Conservation (phyloP, 192 early-diverging fungal species). For the Funneliformis geosporum region DNA sequence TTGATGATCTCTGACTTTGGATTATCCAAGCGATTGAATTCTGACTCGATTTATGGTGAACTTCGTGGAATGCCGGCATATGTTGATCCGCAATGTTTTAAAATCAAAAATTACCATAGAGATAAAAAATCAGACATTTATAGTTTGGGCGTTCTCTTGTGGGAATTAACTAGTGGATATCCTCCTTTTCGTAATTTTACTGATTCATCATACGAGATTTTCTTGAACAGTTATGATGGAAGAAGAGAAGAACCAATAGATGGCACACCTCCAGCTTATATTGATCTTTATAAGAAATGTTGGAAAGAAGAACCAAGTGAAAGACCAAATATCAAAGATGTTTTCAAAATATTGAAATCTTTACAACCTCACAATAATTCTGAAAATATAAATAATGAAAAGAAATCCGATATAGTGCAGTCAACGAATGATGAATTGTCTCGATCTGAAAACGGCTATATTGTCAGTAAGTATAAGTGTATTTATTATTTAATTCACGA, state of each 20-base stretch:
- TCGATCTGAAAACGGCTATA: no score
- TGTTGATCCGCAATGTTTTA: neutral
- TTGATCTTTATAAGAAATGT: slow-evolving; percentile 42
- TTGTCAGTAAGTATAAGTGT: no score
- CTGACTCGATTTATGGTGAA: neutral
- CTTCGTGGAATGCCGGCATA: neutral
- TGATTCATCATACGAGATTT: neutral
- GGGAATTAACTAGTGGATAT: slow-evolving; percentile 44
- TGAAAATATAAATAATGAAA: neutral
- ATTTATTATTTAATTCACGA: no score
- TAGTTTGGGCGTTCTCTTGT: slow-evolving; percentile 44
- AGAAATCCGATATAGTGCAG: no score
- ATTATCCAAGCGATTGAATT: neutral
- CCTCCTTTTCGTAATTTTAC: slow-evolving; percentile 27
- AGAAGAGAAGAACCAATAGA: slow-evolving; percentile 33
- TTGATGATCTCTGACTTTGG: neutral
- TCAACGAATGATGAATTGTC: no score
- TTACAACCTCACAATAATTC: neutral
- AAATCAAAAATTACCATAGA: neutral
- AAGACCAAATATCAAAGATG: slow-evolving; percentile 22
- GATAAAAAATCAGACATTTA: slow-evolving; percentile 43
- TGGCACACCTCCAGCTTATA: slow-evolving; percentile 40
- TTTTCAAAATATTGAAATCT: neutral
- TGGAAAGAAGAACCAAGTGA: slow-evolving; percentile 34
- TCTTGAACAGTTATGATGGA: slow-evolving; percentile 38